Evolutionary conservation across 768 basidiomycete species (phyloP), one percentile per base, ranked within the genome.

Genomic region (Fomitopsis pulvina): DNA sequence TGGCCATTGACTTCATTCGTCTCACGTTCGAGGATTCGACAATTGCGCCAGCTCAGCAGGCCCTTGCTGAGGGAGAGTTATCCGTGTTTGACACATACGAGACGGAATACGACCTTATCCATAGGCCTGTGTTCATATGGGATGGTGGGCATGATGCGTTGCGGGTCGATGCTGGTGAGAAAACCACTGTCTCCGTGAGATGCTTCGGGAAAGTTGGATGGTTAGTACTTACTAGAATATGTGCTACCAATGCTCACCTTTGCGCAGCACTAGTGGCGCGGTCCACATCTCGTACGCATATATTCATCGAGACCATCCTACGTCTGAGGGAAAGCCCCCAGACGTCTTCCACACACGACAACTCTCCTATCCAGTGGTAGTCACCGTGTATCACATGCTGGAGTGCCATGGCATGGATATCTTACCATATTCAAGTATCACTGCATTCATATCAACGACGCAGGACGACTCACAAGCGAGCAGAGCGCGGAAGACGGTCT

Each of bases 321-420:
- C 52, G 41, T 54, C 58, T 26, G 51, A 64, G 25, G 58, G 63
- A 20, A 55, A 66, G 20, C 63, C 68, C 1, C 60, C 71, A 0
- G 73, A 79, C 43, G 66, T 80, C 37, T 95, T 98, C 65, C 79
- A 93, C 62, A 83, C 90, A 24, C 86, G 96, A 22, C 92, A 91
- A 60, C 66, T 97, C 46, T 79, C 85, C 26, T 92, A 92, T 61
- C 92, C 94, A 4, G 76, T 98, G 54, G 76, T 87, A 59, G 87
- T 96, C 51, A 95, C 94, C 2, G 96, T 98, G 11, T 96, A 97
- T 63, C 89, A 90, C 57, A 94, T 94, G 75, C 79, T 98, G 25
- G 90, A 95, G 64, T 90, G 89, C 58, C 77, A 84, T 54, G 74
- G 76, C 32, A 85, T 97, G 81, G 85, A 90, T 56, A 72, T 96